These are phyloP conservation scores for Diaporthe nobilis DNA, from an alignment of 2,329 filamentous ascomycete species.

Conservation along the genomic window DNA sequence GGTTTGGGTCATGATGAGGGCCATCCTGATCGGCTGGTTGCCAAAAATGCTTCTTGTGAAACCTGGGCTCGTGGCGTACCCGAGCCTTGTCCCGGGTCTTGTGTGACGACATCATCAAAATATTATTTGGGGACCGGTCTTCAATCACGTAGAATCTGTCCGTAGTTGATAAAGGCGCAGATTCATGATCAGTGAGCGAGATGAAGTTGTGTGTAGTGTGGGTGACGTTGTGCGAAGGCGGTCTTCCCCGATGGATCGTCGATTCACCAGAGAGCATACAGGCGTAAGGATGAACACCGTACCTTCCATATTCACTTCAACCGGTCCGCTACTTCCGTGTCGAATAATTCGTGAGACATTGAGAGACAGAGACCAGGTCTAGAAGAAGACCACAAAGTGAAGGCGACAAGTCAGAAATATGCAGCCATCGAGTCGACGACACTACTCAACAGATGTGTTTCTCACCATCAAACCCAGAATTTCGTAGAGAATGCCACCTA, in stretches of 20 bases:
- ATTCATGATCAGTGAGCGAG: conserved; percentile 1
- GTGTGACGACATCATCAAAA: conserved; percentile 19
- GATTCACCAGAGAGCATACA: neutral
- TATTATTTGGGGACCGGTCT: neutral
- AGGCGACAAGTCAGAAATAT: neutral
- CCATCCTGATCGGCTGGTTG: conserved; percentile 21
- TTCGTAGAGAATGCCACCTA: neutral
- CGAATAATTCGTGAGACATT: neutral
- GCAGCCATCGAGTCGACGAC: too few relatives aligned
- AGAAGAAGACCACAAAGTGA: neutral
- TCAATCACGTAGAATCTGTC: neutral
- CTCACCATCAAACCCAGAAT: neutral
- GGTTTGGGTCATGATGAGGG: conserved; percentile 16
- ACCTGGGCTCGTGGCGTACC: neutral
- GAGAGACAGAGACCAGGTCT: neutral
- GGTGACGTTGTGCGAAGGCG: neutral
- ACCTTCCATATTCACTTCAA: neutral
- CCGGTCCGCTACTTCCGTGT: neutral
- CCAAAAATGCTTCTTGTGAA: conserved; percentile 32
- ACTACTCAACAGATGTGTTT: too few relatives aligned
- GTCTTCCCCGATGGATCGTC: neutral
- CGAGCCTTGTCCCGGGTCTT: conserved; percentile 5
- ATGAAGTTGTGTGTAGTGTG: neutral
- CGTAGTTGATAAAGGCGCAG: neutral
- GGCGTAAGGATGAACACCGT: neutral